Evolutionary conservation across 441 rosid genomes (phyloP), one percentile per base, ranked within the genome.

Genomic region (Bocquillonia castaneifolia): DNA sequence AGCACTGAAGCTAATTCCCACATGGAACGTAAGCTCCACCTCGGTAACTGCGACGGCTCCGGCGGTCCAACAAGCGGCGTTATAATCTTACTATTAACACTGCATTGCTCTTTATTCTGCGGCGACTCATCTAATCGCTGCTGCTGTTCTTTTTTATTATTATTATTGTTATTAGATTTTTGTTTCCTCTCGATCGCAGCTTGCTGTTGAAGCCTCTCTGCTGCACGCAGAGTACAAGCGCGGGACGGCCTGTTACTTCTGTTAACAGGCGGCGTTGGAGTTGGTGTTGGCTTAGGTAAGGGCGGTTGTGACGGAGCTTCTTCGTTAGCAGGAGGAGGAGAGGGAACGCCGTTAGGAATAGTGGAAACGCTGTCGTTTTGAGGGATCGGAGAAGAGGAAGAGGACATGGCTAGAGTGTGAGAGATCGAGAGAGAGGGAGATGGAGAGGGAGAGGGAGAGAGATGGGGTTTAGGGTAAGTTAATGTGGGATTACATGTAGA

Each of bases 1-100:
- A 94, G 93, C 9, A 92, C 65, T 3, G 99, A 94, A 74, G 97
- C 94, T 77, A 94, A 84, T 79, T 94, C 97, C 98, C 97, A 92
- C 98, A 94, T 94, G 39, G 92, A 92, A 57, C 99, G 91, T 71
- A 94, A 93, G 78, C 70, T 90, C 98, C 99, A 88, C 68, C 99
- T 82, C 23, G 92, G 85, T 81, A 88, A 60, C 85, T 87, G 98
- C 8, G 96, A 77, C 26, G 90, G 85, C 77, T 87, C 91, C 5
- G 96, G 98, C 12, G 86, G 82, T 64, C 74, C 85, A 22, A 87
- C 91, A 58, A 94, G 80, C 31, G 85, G 85, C 74, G 98, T 92
- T 23, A 92, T 76, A 22, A 88, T 85, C 84, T 77, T 89, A 48
- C 81, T 79, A 32, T 73, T 81, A 34, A 83, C 77, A 57, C 84